phyloP scores from a whole-genome alignment of 2,329 filamentous ascomycete species.

The Stachybotrys echinatus region DNA sequence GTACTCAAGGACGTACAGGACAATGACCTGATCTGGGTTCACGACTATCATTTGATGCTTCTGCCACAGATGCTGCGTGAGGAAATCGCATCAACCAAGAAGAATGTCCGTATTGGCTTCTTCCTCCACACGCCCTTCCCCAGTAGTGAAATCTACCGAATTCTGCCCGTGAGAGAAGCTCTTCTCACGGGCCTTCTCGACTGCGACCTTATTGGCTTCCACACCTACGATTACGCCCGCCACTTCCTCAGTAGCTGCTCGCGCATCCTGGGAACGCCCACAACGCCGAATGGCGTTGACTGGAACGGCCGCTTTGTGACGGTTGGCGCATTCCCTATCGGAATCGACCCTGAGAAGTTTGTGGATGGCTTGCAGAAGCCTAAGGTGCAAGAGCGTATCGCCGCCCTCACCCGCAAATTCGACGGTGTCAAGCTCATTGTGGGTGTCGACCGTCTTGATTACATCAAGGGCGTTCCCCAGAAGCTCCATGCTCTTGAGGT shows the following conservation, averaged over 20 bases:
- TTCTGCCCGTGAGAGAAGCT: slow-evolving; percentile 85
- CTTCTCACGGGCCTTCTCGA: slow-evolving; percentile 83
- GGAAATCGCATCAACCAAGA: slow-evolving; percentile 72
- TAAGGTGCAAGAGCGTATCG: slow-evolving; percentile 83
- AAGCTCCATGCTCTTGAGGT: slow-evolving; percentile 96
- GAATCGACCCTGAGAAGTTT: slow-evolving; percentile 96
- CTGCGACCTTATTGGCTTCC: slow-evolving; percentile 94
- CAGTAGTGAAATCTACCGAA: slow-evolving; percentile 93
- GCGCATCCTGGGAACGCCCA: slow-evolving; percentile 75
- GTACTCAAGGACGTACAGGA: slow-evolving; percentile 85
- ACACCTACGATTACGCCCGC: slow-evolving; percentile 98
- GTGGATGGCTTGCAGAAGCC: slow-evolving; percentile 80
- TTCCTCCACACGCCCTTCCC: slow-evolving; percentile 98
- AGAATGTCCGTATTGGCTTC: slow-evolving; percentile 96
- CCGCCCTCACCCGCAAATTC: slow-evolving; percentile 81
- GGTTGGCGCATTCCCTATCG: slow-evolving; percentile 94
- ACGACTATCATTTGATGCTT: slow-evolving; percentile 98
- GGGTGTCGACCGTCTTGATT: slow-evolving; percentile 92
- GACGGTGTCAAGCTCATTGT: slow-evolving; percentile 95
- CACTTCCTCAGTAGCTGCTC: slow-evolving; percentile 96
- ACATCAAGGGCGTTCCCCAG: slow-evolving; percentile 98
- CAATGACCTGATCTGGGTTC: slow-evolving; percentile 94
- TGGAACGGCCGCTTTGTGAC: slow-evolving; percentile 85
- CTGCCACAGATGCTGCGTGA: slow-evolving; percentile 92
- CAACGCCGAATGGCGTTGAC: slow-evolving; percentile 89